These are phyloP conservation scores for Triticum urartu DNA, from an alignment of 176 grass and related monocot species.

Conservation along the genomic window DNA sequence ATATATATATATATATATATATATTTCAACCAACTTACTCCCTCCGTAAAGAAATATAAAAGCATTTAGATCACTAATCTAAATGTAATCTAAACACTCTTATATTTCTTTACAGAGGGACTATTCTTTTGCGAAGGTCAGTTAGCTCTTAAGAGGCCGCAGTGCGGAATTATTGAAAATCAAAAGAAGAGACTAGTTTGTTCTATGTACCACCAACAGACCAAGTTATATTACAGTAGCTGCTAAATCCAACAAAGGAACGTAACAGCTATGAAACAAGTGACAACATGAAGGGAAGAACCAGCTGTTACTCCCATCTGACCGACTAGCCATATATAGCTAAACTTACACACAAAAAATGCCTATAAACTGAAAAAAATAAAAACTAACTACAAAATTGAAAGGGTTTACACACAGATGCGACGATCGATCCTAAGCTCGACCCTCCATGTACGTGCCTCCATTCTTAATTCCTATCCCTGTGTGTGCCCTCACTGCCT, in stretches of 20 bases:
- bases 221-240: slow-evolving; percentile 41
- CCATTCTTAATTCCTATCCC: background rate
- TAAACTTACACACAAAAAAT: slow-evolving; percentile 7
- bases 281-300: background rate
- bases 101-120: no score
- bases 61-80: no score
- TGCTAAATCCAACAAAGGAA: slow-evolving; percentile 35
- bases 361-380: background rate
- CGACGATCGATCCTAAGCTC: slow-evolving; percentile 9
- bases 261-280: slow-evolving; percentile 6
- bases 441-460: background rate
- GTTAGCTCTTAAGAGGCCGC: background rate
- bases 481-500: background rate
- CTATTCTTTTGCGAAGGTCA: no score
- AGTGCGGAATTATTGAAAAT: background rate
- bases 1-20: no score
- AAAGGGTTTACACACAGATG: slow-evolving; percentile 11
- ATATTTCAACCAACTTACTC: no score
- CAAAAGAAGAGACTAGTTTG: background rate
- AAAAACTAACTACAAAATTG: slow-evolving; percentile 44
- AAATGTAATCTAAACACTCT: no score
- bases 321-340: background rate
- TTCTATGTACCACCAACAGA: slow-evolving; percentile 22
- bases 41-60: no score
- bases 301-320: background rate